phyloP scores from a whole-genome alignment of 768 basidiomycete genomes.

The Suillus subluteus region DNA sequence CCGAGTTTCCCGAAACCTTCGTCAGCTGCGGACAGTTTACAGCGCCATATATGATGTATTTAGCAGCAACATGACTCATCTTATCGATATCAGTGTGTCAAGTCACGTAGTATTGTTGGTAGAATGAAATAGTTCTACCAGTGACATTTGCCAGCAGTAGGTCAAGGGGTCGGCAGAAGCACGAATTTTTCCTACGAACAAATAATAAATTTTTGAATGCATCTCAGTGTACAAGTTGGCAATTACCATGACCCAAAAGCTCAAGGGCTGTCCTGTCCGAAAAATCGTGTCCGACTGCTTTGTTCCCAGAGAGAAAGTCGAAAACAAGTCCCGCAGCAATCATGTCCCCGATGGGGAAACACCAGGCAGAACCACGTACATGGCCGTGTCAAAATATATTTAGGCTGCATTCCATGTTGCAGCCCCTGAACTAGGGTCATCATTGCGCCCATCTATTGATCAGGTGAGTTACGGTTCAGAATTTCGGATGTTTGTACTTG shows the following conservation, averaged over 20 bases:
- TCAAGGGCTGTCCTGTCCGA: too few species aligned
- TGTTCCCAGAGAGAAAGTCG: too few species aligned
- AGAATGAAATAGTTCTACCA: too few species aligned
- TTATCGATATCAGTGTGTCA: neutral
- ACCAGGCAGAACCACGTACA: neutral
- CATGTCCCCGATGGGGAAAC: neutral
- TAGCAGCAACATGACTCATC: neutral
- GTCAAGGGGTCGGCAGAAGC: too few species aligned
- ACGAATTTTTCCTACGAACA: too few species aligned
- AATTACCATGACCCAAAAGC: too few species aligned
- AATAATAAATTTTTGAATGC: too few species aligned
- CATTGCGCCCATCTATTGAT: neutral
- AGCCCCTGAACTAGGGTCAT: neutral
- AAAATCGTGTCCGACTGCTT: too few species aligned
- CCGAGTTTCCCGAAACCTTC: neutral
- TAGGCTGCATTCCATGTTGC: neutral
- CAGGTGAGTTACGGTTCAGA: neutral
- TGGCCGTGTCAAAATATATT: neutral
- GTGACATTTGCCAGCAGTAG: too few species aligned
- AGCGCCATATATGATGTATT: neutral
- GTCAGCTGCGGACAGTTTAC: neutral
- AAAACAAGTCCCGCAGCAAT: neutral
- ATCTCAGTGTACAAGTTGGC: too few species aligned
- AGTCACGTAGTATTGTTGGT: too few species aligned
- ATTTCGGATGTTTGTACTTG: too few species aligned